Evolutionary conservation across 148 eudicot genomes (phyloP).

Genomic region (Cornus kousa): DNA sequence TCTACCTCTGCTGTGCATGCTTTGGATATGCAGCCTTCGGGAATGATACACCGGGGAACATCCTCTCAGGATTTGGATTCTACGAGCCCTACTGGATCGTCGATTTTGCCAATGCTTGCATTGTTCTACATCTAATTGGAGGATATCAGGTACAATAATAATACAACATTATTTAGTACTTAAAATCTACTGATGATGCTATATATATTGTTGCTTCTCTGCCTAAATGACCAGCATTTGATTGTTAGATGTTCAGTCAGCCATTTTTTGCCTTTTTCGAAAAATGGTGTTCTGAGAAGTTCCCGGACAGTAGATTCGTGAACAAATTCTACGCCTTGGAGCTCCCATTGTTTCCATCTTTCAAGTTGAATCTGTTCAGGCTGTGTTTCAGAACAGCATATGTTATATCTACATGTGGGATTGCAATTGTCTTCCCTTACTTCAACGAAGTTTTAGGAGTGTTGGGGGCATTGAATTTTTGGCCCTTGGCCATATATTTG

Average conservation of each 20-base stretch:
- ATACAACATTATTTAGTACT: background rate
- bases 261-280: conserved; percentile 46
- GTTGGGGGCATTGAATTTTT: conserved; percentile 46
- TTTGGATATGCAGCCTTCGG: conserved; percentile 91
- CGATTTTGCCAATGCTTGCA: conserved; percentile 59
- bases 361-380: conserved; percentile 30
- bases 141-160: conserved; percentile 51
- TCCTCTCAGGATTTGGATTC: conserved; percentile 58
- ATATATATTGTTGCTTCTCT: too few species aligned
- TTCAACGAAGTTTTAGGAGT: conserved; percentile 53
- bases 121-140: conserved; percentile 59
- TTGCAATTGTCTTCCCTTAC: conserved; percentile 42
- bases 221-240: background rate
- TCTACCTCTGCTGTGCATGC: conserved; percentile 69
- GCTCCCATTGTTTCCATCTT: conserved; percentile 26
- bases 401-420: conserved; percentile 33
- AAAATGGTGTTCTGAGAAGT: conserved; percentile 25
- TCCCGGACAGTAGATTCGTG: conserved; percentile 34
- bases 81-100: conserved; percentile 66
- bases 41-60: conserved; percentile 48
- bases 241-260: conserved; percentile 37
- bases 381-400: conserved; percentile 44
- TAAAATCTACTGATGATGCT: background rate
- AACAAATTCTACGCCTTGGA: conserved; percentile 25
- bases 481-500: conserved; percentile 53